Evolutionary conservation across 257 asterid species (phyloP).

Genomic region (Gentiana straminea): DNA sequence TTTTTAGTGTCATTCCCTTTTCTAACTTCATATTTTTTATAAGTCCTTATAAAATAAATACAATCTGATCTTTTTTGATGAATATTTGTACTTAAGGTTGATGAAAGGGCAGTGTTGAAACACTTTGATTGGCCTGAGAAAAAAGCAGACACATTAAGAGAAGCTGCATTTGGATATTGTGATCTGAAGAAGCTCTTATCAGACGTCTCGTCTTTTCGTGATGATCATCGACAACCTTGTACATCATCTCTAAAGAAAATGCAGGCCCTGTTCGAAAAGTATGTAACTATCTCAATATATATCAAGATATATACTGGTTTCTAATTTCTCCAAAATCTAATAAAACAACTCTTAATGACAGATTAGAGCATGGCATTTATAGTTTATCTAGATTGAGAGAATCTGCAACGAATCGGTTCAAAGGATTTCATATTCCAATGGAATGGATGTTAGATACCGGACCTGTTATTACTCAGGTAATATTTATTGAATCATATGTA

Average conservation of each 20-base stretch:
- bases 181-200: constrained; percentile 82
- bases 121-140: constrained; percentile 97
- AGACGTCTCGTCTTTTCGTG: constrained; percentile 62
- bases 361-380: constrained; percentile 82
- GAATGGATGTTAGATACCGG: constrained; percentile 93
- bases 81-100: constrained; percentile 46
- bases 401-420: constrained; percentile 61
- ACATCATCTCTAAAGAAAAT: constrained; percentile 77
- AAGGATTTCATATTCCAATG: constrained; percentile 60
- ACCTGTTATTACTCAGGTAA: constrained; percentile 54
- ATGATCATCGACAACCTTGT: constrained; percentile 75
- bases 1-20: neutral
- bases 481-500: neutral
- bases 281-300: constrained; percentile 1
- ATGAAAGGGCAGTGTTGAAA: constrained; percentile 97
- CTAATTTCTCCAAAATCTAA: too few relatives aligned
- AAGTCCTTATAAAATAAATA: too few relatives aligned
- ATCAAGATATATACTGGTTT: neutral
- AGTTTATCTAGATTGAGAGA: constrained; percentile 84
- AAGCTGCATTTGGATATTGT: constrained; percentile 94
- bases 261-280: constrained; percentile 92
- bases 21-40: too few relatives aligned
- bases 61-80: neutral
- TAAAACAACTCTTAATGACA: constrained; percentile 10
- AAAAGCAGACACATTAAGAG: constrained; percentile 91